These are phyloP conservation scores for Xylariales sp. DNA, from an alignment of 2,329 filamentous ascomycete genomes.

Conservation along the genomic window DNA sequence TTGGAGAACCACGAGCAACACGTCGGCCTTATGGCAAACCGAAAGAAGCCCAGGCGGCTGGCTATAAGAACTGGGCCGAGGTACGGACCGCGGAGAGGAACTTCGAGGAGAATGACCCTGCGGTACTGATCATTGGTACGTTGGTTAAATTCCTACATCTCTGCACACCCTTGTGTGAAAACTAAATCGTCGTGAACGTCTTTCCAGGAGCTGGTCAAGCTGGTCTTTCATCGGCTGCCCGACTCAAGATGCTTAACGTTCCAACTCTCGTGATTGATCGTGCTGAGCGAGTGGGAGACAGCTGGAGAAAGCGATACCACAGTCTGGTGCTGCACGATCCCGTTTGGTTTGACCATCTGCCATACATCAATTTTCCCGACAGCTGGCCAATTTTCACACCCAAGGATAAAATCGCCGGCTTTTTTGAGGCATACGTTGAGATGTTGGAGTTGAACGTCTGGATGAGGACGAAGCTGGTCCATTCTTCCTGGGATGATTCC, in stretches of 20 bases:
- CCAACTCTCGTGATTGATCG: constrained; percentile 54
- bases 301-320: constrained; percentile 59
- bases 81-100: constrained; percentile 41
- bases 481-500: constrained; percentile 42
- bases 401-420: constrained; percentile 68
- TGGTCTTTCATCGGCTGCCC: constrained; percentile 52
- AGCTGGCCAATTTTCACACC: constrained; percentile 68
- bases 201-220: constrained; percentile 41
- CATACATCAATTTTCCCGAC: constrained; percentile 59
- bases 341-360: constrained; percentile 57
- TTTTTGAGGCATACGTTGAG: constrained; percentile 61
- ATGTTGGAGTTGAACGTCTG: constrained; percentile 67
- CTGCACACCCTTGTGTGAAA: not conserved
- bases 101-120: constrained; percentile 46
- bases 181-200: not conserved
- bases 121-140: constrained; percentile 58
- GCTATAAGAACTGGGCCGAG: constrained; percentile 58
- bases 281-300: constrained; percentile 56
- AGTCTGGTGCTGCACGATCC: constrained; percentile 66
- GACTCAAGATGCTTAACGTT: constrained; percentile 55
- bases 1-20: constrained; percentile 43
- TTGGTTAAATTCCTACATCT: constrained; percentile 10
- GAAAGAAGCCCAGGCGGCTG: constrained; percentile 42
- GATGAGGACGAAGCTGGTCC: constrained; percentile 46
- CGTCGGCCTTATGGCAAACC: constrained; percentile 51